Evolutionary conservation across 1,284 basidiomycete genomes (phyloP), one percentile per base, ranked within the genome.

Genomic region (Xerocomus minutiporus): DNA sequence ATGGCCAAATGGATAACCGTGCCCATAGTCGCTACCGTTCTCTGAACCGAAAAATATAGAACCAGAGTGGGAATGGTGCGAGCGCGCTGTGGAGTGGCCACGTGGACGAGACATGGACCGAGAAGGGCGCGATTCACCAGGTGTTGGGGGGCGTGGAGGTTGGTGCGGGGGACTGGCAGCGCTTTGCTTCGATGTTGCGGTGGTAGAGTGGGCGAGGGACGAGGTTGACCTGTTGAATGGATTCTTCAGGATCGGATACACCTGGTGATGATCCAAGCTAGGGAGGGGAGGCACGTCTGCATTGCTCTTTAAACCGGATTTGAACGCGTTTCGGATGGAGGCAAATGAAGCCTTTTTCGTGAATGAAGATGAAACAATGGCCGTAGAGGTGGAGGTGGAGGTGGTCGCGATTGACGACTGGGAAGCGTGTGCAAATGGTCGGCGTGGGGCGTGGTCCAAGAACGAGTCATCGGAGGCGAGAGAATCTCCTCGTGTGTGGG

Each of bases 251-350:
- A 80, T 82, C 20, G 86, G 84, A 63, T 86, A 84, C 7, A 72
- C 76, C 54, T 85, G 76, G 52, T 80, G 66, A 41, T 73, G 76
- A 52, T 88, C 86, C 41, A 88, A 70, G 32, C 74, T 72, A 15
- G 88, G 86, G 45, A 90, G 73, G 7, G 88, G 86, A 35, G 87
- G 86, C 8, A 78, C 67, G 15, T 84, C 82, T 53, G 54, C 45
- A 45, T 66, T 77, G 55, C 66, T 76, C 69, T 82, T 85, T 31
- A 76, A 72, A 54, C 80, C 76, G n/a, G 63, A 75, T 70, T 91
- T 93, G 80, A 95, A 93, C 4, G 91, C 90, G 67, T 93, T 93
- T 48, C 90, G 84, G 52, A 95, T 81, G 8, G 88, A 93, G 1
- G 91, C 90, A 59, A 93, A 90, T 0, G 89, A 91, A 1, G 88